Evolutionary conservation across 2,329 filamentous ascomycete species (phyloP), one percentile per base, ranked within the genome.

Genomic region (Aspergillus neotritici): DNA sequence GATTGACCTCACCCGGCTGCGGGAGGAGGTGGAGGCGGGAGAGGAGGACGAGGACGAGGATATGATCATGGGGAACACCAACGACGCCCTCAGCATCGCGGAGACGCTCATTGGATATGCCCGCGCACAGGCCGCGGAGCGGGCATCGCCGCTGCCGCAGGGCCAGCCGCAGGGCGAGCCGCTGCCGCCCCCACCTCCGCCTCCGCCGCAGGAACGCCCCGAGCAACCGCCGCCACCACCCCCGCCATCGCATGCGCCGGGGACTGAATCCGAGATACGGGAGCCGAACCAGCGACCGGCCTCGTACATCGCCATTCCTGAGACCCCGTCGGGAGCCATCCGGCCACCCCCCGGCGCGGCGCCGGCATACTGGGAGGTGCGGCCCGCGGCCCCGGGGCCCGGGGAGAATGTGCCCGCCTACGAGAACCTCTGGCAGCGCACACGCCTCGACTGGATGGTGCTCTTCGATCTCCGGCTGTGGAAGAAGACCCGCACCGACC

Each of bases 391-490:
- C 28, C 91, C 86, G 62, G 77, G 74, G 34, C 76, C 80, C 44
- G 74, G 76, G 33, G 75, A 80, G 28, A 77, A 76, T 41, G 70
- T 84, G 5, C 83, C 83, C 37, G 75, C 80, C 12, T 85, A 89
- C 41, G 93, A 98, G 64, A 86, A 98, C 58, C 75, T 98, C 4
- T 89, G 88, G 70, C 82, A 91, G 60, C 83, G 90, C 28, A 86
- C 97, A 10, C 84, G 93, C 28, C 74, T 98, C 5, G 93, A 98
- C 66, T 95, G 88, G 80, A 78, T 98, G 60, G 87, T 98, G 25
- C 74, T 98, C 7, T 98, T 95, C 62, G 93, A 98, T 63, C 70
- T 98, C 40, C 78, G 93, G 33, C 82, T 98, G 76, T 98, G 93
- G 93, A 98, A 98, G 69, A 93, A 89, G 63, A 80, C 94, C 28